These are phyloP conservation scores for Leishmania guyanensis DNA, from an alignment of 208 protist genomes.

Conservation along the genomic window DNA sequence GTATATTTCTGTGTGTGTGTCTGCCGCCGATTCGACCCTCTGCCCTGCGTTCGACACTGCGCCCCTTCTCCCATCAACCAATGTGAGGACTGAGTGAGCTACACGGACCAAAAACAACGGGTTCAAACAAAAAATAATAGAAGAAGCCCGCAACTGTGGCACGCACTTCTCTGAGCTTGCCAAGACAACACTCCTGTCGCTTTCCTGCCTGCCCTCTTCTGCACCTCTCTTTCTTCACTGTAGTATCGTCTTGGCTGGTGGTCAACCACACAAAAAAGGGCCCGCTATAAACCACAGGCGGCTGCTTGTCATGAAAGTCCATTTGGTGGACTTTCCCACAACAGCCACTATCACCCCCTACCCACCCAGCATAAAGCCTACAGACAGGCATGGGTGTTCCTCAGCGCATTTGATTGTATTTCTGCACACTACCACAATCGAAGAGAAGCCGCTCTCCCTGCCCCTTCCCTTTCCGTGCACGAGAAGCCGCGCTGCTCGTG, in stretches of 20 bases:
- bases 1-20: background rate
- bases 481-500: background rate
- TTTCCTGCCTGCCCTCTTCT: background rate
- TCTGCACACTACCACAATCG: background rate
- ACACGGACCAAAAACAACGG: background rate
- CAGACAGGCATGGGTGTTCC: background rate
- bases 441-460: background rate
- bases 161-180: background rate
- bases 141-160: background rate
- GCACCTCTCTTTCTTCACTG: conserved; percentile 2
- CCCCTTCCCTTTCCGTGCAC: background rate
- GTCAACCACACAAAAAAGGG: conserved; percentile 22
- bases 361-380: background rate
- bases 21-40: background rate
- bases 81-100: background rate
- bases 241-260: conserved; percentile 30
- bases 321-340: background rate
- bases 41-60: background rate
- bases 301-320: conserved; percentile 1
- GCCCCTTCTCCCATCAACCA: background rate
- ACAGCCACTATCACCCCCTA: background rate
- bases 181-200: background rate
- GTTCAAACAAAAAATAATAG: too few relatives aligned
- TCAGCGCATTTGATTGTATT: background rate
- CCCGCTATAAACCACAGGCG: conserved; percentile 2